These are phyloP conservation scores for Tricholoma hemisulphureum DNA, from an alignment of 768 basidiomycete genomes.

Conservation along the genomic window DNA sequence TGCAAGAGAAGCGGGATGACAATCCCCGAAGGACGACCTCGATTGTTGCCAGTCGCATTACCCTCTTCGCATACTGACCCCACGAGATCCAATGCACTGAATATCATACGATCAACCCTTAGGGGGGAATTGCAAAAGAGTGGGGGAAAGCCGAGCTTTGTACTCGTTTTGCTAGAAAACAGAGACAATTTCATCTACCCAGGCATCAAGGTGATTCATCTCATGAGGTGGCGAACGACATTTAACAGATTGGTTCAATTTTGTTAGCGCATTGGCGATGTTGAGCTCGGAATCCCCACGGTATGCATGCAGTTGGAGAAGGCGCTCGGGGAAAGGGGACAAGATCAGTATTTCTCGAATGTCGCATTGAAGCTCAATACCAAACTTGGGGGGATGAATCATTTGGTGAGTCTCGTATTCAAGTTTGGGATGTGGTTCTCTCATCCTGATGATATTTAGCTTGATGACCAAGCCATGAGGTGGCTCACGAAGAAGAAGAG, in stretches of 20 bases:
- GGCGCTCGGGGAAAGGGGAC: constrained; percentile 55
- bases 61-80: constrained; percentile 25
- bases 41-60: constrained; percentile 35
- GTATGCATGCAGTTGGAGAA: constrained; percentile 68
- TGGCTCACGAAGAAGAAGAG: constrained; percentile 70
- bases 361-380: constrained; percentile 80
- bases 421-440: not conserved
- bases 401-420: constrained; percentile 37
- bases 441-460: constrained; percentile 23
- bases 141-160: constrained; percentile 50
- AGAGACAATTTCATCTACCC: constrained; percentile 77
- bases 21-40: constrained; percentile 37
- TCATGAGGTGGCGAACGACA: not conserved
- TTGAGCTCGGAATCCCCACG: constrained; percentile 69
- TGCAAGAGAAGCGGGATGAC: constrained; percentile 59
- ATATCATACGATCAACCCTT: constrained; percentile 41
- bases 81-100: constrained; percentile 36
- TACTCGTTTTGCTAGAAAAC: constrained; percentile 68
- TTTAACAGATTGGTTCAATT: not conserved
- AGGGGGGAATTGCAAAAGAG: constrained; percentile 21
- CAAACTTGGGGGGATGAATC: constrained; percentile 82
- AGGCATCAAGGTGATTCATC: constrained; percentile 57
- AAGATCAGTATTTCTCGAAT: constrained; percentile 82
- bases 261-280: constrained; percentile 61
- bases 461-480: constrained; percentile 52